A percentile compares a stretch with the other conserved stretches of the same genome.
These are phyloP conservation scores for Suhomyces maxii DNA, from an alignment of 1,139 yeast species.

Conservation along the genomic window DNA sequence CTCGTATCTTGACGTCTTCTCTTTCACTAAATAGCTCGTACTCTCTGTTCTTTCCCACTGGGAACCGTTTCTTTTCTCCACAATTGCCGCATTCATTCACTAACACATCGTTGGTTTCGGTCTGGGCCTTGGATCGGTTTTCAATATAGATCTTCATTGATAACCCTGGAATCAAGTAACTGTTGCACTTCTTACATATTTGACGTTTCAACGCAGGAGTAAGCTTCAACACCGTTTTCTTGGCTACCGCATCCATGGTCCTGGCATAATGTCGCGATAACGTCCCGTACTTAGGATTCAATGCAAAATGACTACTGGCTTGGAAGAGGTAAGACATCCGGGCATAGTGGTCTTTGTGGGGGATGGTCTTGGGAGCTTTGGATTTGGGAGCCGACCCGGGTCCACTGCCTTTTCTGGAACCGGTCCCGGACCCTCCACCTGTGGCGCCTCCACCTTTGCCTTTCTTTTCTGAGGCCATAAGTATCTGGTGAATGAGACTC, in stretches of 20 bases:
- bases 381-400: constrained; percentile 6
- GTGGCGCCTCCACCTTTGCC: too few species aligned
- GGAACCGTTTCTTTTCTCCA: constrained; percentile 29
- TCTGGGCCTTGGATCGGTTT: constrained; percentile 27
- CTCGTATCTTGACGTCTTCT: constrained; percentile 19
- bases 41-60: constrained; percentile 34
- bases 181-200: constrained; percentile 59
- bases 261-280: constrained; percentile 53
- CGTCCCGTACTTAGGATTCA: constrained; percentile 22
- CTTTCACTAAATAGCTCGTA: constrained; percentile 32
- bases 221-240: constrained; percentile 61
- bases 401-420: too few species aligned
- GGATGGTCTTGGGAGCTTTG: constrained; percentile 33
- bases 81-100: constrained; percentile 31
- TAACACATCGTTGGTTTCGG: constrained; percentile 33
- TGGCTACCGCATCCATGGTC: constrained; percentile 52
- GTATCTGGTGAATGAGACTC: too few species aligned
- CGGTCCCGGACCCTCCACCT: too few species aligned
- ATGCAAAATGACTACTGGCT: constrained; percentile 35
- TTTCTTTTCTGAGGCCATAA: too few species aligned
- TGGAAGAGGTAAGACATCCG: constrained; percentile 60
- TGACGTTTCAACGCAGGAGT: constrained; percentile 62
- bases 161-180: constrained; percentile 48
- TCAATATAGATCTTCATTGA: constrained; percentile 34
- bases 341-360: constrained; percentile 59